Evolutionary conservation across 176 grass and related monocot species (phyloP).

Genomic region (Dendrocalamus sinicus): DNA sequence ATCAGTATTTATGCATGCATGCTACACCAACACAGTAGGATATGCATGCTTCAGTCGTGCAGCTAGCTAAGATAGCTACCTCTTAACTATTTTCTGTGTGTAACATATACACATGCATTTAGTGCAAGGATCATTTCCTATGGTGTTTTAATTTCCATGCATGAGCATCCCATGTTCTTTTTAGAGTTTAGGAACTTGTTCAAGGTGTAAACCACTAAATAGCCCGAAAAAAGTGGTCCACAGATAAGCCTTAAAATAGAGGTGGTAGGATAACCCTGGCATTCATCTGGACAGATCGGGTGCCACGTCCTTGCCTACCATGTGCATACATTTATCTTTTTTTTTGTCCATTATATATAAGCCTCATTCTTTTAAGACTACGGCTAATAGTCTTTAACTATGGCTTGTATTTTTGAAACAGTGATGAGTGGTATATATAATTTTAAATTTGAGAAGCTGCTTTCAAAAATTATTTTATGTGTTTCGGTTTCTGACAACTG

Average conservation of each 20-base stretch:
- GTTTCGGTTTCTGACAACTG: too few species aligned
- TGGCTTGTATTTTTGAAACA: too few species aligned
- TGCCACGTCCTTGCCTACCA: too few species aligned
- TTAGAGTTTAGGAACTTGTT: too few species aligned
- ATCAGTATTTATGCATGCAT: background rate
- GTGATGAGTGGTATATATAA: fast-evolving
- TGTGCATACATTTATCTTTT: too few species aligned
- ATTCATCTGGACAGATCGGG: background rate
- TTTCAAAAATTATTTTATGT: too few species aligned
- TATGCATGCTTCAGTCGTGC: conserved; percentile 1
- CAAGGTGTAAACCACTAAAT: background rate
- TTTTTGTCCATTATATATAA: too few species aligned
- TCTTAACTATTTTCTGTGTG: background rate
- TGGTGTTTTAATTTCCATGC: background rate
- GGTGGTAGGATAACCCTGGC: background rate
- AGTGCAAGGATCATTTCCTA: background rate
- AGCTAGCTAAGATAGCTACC: background rate
- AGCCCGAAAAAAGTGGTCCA: background rate
- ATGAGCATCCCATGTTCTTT: background rate
- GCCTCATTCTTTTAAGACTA: too few species aligned
- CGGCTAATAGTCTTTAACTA: too few species aligned
- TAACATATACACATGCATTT: conserved; percentile 4
- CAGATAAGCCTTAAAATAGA: background rate
- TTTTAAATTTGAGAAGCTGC: too few species aligned
- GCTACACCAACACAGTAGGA: background rate